These are phyloP conservation scores for Lycium barbarum DNA, from an alignment of 257 asterid species.

Conservation along the genomic window DNA sequence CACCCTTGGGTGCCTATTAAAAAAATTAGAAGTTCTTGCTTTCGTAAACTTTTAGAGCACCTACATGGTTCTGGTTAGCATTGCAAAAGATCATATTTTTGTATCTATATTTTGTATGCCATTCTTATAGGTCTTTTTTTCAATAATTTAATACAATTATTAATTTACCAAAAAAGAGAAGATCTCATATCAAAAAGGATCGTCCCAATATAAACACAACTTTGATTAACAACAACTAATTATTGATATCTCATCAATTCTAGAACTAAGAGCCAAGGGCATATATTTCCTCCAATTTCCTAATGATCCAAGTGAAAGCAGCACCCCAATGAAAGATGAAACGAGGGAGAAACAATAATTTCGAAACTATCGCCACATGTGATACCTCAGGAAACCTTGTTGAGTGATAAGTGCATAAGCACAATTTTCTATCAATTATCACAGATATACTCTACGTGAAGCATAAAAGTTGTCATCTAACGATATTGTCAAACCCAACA, in stretches of 20 bases:
- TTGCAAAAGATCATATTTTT: not conserved
- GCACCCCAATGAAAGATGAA: not conserved
- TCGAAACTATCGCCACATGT: not conserved
- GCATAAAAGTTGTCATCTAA: slow-evolving; percentile 10
- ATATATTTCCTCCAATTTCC: slow-evolving; percentile 24
- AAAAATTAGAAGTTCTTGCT: not conserved
- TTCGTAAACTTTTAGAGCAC: not conserved
- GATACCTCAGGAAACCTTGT: not conserved
- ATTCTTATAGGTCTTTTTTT: not conserved
- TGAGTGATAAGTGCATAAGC: not conserved
- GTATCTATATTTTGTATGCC: not conserved
- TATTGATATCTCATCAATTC: slow-evolving; percentile 10
- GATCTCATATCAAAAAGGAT: not conserved
- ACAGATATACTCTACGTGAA: not conserved
- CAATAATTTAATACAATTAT: too few relatives aligned
- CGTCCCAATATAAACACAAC: not conserved
- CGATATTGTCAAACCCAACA: not conserved
- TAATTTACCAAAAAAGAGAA: not conserved
- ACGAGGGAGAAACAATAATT: not conserved
- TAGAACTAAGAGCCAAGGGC: not conserved
- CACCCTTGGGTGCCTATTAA: too few relatives aligned
- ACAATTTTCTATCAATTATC: slow-evolving; percentile 19
- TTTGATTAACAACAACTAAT: not conserved
- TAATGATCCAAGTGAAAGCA: not conserved
- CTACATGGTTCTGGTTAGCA: not conserved